These are phyloP conservation scores for Jacaranda copaia DNA, from an alignment of 257 asterid genomes.

Conservation along the genomic window DNA sequence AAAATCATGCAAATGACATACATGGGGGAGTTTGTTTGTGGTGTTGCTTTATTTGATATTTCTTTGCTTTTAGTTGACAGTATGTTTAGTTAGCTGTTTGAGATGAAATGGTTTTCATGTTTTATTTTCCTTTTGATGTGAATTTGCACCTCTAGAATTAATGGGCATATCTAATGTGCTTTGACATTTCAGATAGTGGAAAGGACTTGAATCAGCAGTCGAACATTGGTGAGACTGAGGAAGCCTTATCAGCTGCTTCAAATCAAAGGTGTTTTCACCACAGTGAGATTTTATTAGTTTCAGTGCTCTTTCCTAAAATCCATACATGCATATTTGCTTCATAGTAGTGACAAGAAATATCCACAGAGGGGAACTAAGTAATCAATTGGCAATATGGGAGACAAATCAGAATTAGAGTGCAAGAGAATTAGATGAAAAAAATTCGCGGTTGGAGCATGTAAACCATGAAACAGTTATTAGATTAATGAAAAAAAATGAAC, in stretches of 20 bases:
- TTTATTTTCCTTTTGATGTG: conserved; percentile 33
- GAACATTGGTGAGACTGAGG: conserved; percentile 51
- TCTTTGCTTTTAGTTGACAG: conserved; percentile 23
- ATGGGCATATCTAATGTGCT: conserved; percentile 33
- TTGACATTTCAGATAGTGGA: conserved; percentile 64
- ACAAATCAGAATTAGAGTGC: neutral
- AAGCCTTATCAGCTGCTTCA: conserved; percentile 58
- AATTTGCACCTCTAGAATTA: conserved; percentile 18
- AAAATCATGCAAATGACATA: conserved; percentile 19
- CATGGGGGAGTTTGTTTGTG: conserved; percentile 12
- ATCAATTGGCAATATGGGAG: conserved; percentile 27
- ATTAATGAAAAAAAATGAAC: conserved; percentile 18
- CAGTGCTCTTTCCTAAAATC: conserved; percentile 22
- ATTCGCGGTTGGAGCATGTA: neutral
- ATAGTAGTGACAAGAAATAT: neutral
- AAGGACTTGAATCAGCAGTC: conserved; percentile 67
- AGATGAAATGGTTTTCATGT: conserved; percentile 24
- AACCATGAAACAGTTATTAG: neutral
- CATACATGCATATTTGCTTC: conserved; percentile 1
- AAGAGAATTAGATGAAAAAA: conserved; percentile 11
- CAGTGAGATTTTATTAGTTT: conserved; percentile 37
- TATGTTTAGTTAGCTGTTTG: conserved; percentile 9
- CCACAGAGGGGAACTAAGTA: conserved; percentile 8
- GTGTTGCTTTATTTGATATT: conserved; percentile 25
- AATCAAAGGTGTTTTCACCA: conserved; percentile 65